phyloP scores from a whole-genome alignment of 371 early-diverging fungal species.

The Apophysomyces trapeziformis region DNA sequence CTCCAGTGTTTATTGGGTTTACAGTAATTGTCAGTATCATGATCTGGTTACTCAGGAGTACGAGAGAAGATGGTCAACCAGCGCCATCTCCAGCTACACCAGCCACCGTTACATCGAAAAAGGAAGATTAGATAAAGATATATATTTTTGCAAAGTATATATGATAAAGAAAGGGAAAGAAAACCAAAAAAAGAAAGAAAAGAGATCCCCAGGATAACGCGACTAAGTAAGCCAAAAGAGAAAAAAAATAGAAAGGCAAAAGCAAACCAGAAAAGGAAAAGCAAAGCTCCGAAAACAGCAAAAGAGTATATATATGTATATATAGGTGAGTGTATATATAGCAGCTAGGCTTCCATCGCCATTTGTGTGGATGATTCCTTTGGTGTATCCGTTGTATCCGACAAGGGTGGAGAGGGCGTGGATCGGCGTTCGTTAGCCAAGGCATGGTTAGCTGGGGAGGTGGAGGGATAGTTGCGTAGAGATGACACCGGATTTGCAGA shows the following conservation, averaged over 20 bases:
- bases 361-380: slow-evolving; percentile 3
- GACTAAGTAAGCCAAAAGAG: background rate
- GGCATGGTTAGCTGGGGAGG: background rate
- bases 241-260: background rate
- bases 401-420: background rate
- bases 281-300: background rate
- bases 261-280: background rate
- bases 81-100: background rate
- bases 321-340: background rate
- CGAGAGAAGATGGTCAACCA: background rate
- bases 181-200: background rate
- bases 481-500: slow-evolving; percentile 2
- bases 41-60: slow-evolving; percentile 3
- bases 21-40: background rate
- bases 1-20: background rate
- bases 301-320: background rate
- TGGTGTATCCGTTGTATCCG: background rate
- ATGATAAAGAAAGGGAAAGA: background rate
- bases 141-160: background rate
- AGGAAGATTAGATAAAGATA: background rate
- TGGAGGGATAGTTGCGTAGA: background rate
- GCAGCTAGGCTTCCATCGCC: slow-evolving; percentile 5
- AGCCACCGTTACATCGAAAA: background rate
- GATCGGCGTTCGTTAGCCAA: slow-evolving; percentile 2
- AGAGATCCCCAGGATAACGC: too few relatives aligned